Evolutionary conservation across 2,329 filamentous ascomycete genomes (phyloP).

Genomic region (Fusarium tupiense): DNA sequence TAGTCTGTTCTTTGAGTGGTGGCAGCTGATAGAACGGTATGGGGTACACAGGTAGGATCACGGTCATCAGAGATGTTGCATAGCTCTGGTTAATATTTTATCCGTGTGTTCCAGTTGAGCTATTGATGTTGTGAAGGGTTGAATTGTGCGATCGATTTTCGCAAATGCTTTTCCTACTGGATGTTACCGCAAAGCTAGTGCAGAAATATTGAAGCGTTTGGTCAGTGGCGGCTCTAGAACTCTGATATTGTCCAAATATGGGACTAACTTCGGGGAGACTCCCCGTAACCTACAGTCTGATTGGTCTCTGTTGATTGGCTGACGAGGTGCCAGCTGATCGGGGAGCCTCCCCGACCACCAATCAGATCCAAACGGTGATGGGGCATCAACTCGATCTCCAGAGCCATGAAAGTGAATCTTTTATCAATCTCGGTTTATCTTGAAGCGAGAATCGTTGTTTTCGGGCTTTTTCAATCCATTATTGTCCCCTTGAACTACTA

Average conservation of each 20-base stretch:
- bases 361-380: neutral
- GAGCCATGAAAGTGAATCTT: neutral
- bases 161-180: neutral
- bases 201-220: neutral
- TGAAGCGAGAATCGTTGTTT: neutral
- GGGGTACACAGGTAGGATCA: neutral
- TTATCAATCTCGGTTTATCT: neutral
- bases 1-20: neutral
- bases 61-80: neutral
- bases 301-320: neutral
- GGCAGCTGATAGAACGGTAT: neutral
- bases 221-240: neutral
- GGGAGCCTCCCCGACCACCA: neutral
- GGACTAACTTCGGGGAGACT: neutral
- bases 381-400: neutral
- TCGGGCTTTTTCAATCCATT: neutral
- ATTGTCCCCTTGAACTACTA: neutral
- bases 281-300: accelerated
- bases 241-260: neutral
- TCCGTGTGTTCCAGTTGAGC: neutral
- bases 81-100: neutral
- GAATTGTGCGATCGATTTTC: no score
- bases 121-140: no score
- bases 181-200: neutral
- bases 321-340: accelerated